Base-by-base conservation (phyloP, 768 basidiomycete genomes). In the Leccinum incarnatum region DNA sequence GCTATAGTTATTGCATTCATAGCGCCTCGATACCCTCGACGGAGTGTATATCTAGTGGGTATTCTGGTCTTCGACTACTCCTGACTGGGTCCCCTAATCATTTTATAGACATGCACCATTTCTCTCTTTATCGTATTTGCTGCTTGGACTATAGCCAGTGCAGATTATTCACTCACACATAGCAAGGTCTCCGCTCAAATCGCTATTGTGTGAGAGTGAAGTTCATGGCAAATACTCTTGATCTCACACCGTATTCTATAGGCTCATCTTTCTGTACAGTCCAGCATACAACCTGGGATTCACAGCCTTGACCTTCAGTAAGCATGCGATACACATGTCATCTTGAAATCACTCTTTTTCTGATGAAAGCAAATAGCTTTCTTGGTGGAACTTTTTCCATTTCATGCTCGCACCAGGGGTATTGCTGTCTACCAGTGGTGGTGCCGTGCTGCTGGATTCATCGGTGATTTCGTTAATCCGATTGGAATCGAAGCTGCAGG, bases 321-420 rank as follows among this genome's bases (percentile, higher is more conserved):
- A 64, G 62, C 21, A 19, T 37, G 6, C 3, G 10, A 21, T 8
- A 0, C 15, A 6, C 8, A 11, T 29, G 3, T 5, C n/a, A 34
- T 25, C 5, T 23, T 14, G 5, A n/a, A 17, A 12, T 4, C 10
- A 21, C 32, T 17, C n/a, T 37, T 37, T 36, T 52, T 19, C 3
- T 61, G n/a, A 62, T n/a, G 17, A 45, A 25, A 15, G 46, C 32
- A 4, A 23, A 23, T 61, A 83, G 83, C 83, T 5, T 86, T 78
- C 79, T 71, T 86, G 58, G 83, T 85, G 30, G 86, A 86, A 64
- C 67, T 87, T 27, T 86, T 86, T 76, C 85, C 85, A 0, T 86
- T 76, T 74, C 79, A 82, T 59, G 77, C 79, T 25, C 82, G 85
- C 55, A 79, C 86, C 40, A 40, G 40, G n/a, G 40, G 40, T 42